Conservation (phyloP, 2,329 filamentous ascomycete genomes). For the Endoconidiophora laricicola region DNA sequence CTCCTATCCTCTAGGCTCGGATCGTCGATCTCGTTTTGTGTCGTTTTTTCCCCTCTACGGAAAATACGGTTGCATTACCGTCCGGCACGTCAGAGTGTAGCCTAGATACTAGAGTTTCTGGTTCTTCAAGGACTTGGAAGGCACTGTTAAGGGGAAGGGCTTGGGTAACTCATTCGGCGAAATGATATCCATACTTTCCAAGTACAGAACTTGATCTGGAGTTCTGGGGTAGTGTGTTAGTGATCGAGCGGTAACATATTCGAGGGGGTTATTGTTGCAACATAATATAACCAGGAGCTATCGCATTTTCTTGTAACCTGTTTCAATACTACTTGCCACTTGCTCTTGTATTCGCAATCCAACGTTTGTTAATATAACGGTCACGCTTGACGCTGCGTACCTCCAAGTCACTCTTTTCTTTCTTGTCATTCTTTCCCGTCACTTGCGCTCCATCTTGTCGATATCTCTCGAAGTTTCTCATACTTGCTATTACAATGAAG, state of each 20-base stretch:
- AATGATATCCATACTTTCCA: constrained; percentile 4
- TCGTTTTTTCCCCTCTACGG: no score
- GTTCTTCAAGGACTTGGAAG: no score
- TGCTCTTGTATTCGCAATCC: not conserved
- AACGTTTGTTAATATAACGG: not conserved
- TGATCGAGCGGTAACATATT: no score
- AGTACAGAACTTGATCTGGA: not conserved
- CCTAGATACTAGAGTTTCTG: no score
- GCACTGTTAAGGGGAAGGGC: not conserved
- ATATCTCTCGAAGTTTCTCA: not conserved
- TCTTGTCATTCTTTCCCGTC: not conserved
- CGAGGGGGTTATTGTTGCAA: no score
- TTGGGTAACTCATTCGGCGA: not conserved
- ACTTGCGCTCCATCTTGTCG: not conserved
- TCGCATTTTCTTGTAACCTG: not conserved
- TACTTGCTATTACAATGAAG: constrained; percentile 3
- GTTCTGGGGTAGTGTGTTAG: not conserved
- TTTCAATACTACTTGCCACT: not conserved
- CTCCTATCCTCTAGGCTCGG: no score
- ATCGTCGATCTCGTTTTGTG: no score
- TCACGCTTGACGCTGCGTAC: constrained; percentile 8
- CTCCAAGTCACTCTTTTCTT: not conserved
- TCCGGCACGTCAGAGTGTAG: no score
- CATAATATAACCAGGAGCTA: no score
- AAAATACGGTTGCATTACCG: not conserved